These are phyloP conservation scores for Entomortierella lignicola DNA, from an alignment of 192 early-diverging fungal genomes.

Conservation along the genomic window DNA sequence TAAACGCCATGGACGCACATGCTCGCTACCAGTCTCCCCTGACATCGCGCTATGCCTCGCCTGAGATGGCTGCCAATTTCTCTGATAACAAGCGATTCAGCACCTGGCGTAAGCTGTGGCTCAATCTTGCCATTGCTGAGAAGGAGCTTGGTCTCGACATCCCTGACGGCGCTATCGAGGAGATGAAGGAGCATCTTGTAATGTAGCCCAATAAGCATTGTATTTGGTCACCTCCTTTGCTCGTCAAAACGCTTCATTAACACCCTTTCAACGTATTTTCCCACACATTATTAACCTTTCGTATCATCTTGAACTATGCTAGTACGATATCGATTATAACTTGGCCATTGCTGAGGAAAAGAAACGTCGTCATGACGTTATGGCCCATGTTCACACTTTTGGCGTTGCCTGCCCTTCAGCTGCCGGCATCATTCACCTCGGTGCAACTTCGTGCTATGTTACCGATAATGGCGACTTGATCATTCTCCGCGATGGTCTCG, in stretches of 20 bases:
- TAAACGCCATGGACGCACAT: conserved; percentile 65
- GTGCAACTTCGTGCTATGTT: conserved; percentile 99
- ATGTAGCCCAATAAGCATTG: not conserved
- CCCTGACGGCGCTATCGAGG: conserved; percentile 83
- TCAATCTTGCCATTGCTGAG: conserved; percentile 92
- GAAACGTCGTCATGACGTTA: conserved; percentile 96
- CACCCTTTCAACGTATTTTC: no score
- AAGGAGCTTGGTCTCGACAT: conserved; percentile 91
- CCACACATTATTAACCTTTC: no score
- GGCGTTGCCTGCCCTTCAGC: conserved; percentile 86
- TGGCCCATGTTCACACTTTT: conserved; percentile 99
- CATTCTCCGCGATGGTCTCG: conserved; percentile 93
- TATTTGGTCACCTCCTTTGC: not conserved
- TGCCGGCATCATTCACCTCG: conserved; percentile 97
- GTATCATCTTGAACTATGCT: not conserved
- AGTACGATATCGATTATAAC: conserved; percentile 88
- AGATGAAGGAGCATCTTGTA: conserved; percentile 90
- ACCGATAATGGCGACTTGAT: conserved; percentile 99
- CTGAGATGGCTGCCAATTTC: conserved; percentile 97
- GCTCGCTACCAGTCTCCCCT: conserved; percentile 94
- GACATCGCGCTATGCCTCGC: conserved; percentile 95
- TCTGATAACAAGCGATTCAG: conserved; percentile 95
- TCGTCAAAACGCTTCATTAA: conserved; percentile 2
- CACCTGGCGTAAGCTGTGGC: conserved; percentile 97
- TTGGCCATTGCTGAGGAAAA: conserved; percentile 93